These are phyloP conservation scores for Penicillium bovifimosum DNA, from an alignment of 495 filamentous ascomycete species.

Conservation along the genomic window DNA sequence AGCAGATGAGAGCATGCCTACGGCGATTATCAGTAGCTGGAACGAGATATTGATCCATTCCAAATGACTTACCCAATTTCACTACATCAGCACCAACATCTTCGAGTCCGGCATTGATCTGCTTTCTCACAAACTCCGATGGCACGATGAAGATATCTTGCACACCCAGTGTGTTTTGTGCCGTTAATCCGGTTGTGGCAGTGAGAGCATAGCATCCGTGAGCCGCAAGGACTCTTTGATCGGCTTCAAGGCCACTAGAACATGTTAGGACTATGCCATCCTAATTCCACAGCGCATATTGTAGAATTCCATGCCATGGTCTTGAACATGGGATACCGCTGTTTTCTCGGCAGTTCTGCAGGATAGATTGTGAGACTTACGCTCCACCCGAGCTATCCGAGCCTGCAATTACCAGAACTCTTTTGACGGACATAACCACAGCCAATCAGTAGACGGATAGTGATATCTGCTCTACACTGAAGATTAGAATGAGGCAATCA, in stretches of 20 bases:
- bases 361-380: conserved; percentile 45
- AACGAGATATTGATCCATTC: background rate
- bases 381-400: conserved; percentile 85
- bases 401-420: conserved; percentile 76
- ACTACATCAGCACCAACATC: conserved; percentile 87
- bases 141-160: conserved; percentile 75
- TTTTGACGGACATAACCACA: conserved; percentile 38
- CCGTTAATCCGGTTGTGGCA: conserved; percentile 90
- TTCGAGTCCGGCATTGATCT: conserved; percentile 74
- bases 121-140: conserved; percentile 69
- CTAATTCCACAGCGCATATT: too few relatives aligned
- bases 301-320: too few relatives aligned
- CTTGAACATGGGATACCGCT: background rate
- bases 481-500: background rate
- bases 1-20: conserved; percentile 86
- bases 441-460: conserved; percentile 8
- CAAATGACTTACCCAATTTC: conserved; percentile 65
- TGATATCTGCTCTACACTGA: background rate
- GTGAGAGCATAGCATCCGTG: conserved; percentile 95
- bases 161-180: conserved; percentile 87
- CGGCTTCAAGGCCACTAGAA: conserved; percentile 85
- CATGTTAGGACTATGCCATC: background rate
- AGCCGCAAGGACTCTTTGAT: conserved; percentile 89
- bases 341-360: background rate
- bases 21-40: background rate